Conservation (phyloP, 805 yeast genomes). For the Hanseniaspora guilliermondii region DNA sequence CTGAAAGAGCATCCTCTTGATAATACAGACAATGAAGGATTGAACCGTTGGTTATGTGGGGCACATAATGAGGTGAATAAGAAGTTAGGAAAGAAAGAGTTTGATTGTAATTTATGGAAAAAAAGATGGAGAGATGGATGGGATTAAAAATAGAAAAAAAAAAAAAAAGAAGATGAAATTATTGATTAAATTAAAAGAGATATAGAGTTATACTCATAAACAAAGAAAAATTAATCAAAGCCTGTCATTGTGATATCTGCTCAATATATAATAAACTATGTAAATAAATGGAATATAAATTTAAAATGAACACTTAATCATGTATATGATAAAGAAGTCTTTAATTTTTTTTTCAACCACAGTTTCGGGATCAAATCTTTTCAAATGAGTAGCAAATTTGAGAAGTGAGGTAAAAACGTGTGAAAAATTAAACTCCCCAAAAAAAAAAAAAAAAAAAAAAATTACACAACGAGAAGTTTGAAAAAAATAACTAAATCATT, state of each 20-base stretch:
- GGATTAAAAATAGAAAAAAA: constrained; percentile 32
- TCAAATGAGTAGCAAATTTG: no score
- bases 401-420: background rate
- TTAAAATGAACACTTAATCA: no score
- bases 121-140: constrained; percentile 93
- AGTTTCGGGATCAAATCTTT: background rate
- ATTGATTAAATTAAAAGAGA: background rate
- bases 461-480: no score
- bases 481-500: no score
- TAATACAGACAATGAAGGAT: constrained; percentile 56
- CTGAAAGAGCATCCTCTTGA: constrained; percentile 42
- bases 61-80: constrained; percentile 91
- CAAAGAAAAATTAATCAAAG: no score
- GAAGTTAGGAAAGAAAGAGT: constrained; percentile 72
- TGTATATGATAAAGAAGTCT: no score
- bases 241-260: no score
- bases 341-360: background rate
- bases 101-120: constrained; percentile 83
- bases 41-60: constrained; percentile 84
- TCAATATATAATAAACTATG: no score
- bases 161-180: background rate
- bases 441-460: no score
- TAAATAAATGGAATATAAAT: no score
- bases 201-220: no score
- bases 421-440: no score